Conservation (phyloP, 176 grass and related monocot genomes). For the Oryza glaberrima region DNA sequence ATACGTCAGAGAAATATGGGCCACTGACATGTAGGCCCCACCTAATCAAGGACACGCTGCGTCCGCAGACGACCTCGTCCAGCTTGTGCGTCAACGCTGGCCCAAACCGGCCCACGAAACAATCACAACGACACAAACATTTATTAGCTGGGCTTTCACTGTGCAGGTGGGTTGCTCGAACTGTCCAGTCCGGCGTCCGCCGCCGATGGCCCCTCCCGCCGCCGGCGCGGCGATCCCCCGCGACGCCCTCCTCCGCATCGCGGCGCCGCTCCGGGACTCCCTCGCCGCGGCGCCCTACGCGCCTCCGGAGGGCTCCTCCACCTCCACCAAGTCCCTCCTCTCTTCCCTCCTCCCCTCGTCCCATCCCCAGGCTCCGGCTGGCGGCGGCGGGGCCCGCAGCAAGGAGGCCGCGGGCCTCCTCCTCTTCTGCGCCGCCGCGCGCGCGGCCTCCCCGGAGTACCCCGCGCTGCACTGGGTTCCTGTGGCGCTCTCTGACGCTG, state of each 20-base stretch:
- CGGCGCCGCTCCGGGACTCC: slow-evolving; percentile 42
- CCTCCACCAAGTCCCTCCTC: slow-evolving; percentile 65
- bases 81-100: neutral
- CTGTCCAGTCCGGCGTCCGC: neutral
- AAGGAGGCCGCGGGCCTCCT: slow-evolving; percentile 55
- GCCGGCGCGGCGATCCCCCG: neutral
- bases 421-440: slow-evolving; percentile 62
- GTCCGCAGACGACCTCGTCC: too few relatives aligned
- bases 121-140: neutral
- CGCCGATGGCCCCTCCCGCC: slow-evolving; percentile 7
- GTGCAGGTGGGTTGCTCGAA: neutral
- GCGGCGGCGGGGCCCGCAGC: slow-evolving; percentile 6
- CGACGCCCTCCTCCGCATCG: slow-evolving; percentile 37
- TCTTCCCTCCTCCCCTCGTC: slow-evolving; percentile 54
- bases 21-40: too few relatives aligned
- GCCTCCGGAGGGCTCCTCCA: slow-evolving; percentile 52
- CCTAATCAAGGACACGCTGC: too few relatives aligned
- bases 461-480: slow-evolving; percentile 77
- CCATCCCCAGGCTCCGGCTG: neutral
- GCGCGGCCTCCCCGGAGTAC: slow-evolving; percentile 33
- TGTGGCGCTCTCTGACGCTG: slow-evolving; percentile 37
- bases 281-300: slow-evolving; percentile 56
- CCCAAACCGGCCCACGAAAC: neutral
- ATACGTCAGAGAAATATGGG: too few relatives aligned
- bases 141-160: neutral